Base-by-base conservation (phyloP, 2,329 filamentous ascomycete species). In the Bipolaris victoriae region DNA sequence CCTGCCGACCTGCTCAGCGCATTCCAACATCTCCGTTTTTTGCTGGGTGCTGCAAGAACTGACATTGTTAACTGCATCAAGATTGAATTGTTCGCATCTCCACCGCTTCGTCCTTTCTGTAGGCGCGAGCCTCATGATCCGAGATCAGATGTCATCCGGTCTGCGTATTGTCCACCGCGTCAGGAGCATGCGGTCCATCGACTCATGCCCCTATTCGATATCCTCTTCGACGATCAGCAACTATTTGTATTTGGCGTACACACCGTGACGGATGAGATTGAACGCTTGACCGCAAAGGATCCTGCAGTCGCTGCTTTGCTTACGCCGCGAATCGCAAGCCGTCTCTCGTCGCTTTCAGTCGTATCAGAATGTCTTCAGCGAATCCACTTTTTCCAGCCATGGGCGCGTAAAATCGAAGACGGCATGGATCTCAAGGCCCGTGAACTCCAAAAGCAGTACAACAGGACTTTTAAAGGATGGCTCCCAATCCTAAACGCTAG, bases 301-400 rank as follows among this genome's bases (percentile, higher is more conserved):
- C 63, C 70, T 0, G 56, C 69, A 6, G 76, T 74, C 0, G 67
- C 69, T 16, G 68, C 71, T 1, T 58, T 82, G 5, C 54, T 84
- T 0, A 80, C 82, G 0, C 40, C 73, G 0, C 70, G 61, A 13
- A 60, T 82, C 0, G 73, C 72, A 1, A 53, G 52, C 0, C 39
- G 76, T 0, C 74, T 86, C 7, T 77, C 78, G 2, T 78, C 83
- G 15, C 66, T 85, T 0, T 77, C 81, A 2, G 77, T 85, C 33
- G 37, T 83, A 0, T 62, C 73, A 1, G 70, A 85, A 57, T 81
- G 80, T 47, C 26, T 78, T 7, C 68, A 70, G 5, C 81, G 85
- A 55, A 61, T 85, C 3, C 67, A 81, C 1, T 55, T 78, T 84
- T 84, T 79, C 58, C 79, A 81, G 44, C 82, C 82, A 0, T 84